Evolutionary conservation across 495 filamentous ascomycete genomes (phyloP).

Genomic region (Parachaetomium inaequale): DNA sequence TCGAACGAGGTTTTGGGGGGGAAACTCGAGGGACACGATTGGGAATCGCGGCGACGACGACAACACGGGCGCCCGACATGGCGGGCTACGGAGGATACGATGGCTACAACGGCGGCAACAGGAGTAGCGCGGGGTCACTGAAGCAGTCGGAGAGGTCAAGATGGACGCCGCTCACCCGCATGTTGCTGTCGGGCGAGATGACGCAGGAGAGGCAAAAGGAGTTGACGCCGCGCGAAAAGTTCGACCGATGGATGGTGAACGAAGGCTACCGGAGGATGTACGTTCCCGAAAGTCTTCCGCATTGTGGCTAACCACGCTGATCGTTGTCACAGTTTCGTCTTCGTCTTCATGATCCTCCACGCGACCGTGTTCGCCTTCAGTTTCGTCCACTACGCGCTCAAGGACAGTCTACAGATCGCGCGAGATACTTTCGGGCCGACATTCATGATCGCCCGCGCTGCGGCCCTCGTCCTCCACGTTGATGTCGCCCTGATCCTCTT

Average conservation of each 20-base stretch:
- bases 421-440: slow-evolving; percentile 63
- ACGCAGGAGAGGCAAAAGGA: slow-evolving; percentile 58
- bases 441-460: slow-evolving; percentile 66
- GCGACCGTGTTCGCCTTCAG: slow-evolving; percentile 66
- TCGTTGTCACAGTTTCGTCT: slow-evolving; percentile 56
- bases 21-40: slow-evolving; percentile 6
- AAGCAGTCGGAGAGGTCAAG: slow-evolving; percentile 59
- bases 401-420: slow-evolving; percentile 62
- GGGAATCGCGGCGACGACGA: slow-evolving; percentile 16
- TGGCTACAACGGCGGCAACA: slow-evolving; percentile 23
- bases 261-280: slow-evolving; percentile 72
- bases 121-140: slow-evolving; percentile 26
- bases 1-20: slow-evolving; percentile 16
- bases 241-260: slow-evolving; percentile 69
- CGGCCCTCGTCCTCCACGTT: slow-evolving; percentile 69
- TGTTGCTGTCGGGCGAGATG: slow-evolving; percentile 69
- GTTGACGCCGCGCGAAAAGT: slow-evolving; percentile 51
- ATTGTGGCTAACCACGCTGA: slow-evolving; percentile 20
- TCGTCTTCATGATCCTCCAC: slow-evolving; percentile 64
- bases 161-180: slow-evolving; percentile 66
- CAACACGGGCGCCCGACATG: slow-evolving; percentile 34
- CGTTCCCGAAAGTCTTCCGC: slow-evolving; percentile 20
- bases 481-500: slow-evolving; percentile 73
- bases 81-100: slow-evolving; percentile 39
- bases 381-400: slow-evolving; percentile 71